phyloP scores from a whole-genome alignment of 73 alveolate genomes.

The Uronychia setigera region DNA sequence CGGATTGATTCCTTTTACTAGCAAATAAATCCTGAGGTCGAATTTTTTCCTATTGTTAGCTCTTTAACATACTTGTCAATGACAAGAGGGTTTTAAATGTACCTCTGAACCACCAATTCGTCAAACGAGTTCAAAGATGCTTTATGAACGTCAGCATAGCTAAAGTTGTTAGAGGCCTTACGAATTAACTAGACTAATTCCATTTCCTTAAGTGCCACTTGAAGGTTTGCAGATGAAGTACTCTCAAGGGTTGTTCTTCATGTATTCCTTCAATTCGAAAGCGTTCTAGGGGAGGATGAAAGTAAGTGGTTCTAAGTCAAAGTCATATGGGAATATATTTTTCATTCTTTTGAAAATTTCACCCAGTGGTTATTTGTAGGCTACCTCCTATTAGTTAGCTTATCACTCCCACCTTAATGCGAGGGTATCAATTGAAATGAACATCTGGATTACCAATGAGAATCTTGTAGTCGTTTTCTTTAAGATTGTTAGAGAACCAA shows the following conservation, averaged over 20 bases:
- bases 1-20: slow-evolving; percentile 59
- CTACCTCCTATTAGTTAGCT: slow-evolving; percentile 24
- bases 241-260: slow-evolving; percentile 9
- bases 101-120: slow-evolving; percentile 73
- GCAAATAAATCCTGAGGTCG: slow-evolving; percentile 70
- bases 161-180: slow-evolving; percentile 34
- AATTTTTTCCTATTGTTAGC: slow-evolving; percentile 54
- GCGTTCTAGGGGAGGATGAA: slow-evolving; percentile 57
- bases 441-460: slow-evolving; percentile 28
- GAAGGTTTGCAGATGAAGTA: slow-evolving; percentile 70
- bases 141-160: slow-evolving; percentile 29
- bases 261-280: slow-evolving; percentile 35
- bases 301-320: slow-evolving; percentile 65
- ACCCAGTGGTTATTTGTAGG: not conserved
- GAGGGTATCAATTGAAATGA: slow-evolving; percentile 29
- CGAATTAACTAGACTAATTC: slow-evolving; percentile 57
- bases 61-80: slow-evolving; percentile 75
- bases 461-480: slow-evolving; percentile 16
- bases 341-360: slow-evolving; percentile 14
- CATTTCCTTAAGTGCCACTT: slow-evolving; percentile 79
- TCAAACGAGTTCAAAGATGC: slow-evolving; percentile 21
- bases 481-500: slow-evolving; percentile 32
- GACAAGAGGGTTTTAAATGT: slow-evolving; percentile 87
- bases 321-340: slow-evolving; percentile 34
- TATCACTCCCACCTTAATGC: slow-evolving; percentile 11